phyloP scores from a whole-genome alignment of 257 asterid genomes.

The Haberlea rhodopensis region DNA sequence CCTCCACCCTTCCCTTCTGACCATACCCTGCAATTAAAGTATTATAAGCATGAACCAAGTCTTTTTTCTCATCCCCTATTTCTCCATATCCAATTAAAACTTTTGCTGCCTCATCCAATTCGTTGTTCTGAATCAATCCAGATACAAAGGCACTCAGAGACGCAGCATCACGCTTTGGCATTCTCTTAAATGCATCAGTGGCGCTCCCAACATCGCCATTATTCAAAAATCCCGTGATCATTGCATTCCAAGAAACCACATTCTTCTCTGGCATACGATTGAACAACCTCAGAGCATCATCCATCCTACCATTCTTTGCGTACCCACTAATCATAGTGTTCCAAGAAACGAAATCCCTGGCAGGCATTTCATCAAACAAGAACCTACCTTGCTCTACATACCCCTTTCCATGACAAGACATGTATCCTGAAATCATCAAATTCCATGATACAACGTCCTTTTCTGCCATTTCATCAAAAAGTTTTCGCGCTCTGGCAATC shows the following conservation, averaged over 20 bases:
- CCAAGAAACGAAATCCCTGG: constrained; percentile 63
- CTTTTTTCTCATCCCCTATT: constrained; percentile 26
- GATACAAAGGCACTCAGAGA: constrained; percentile 68
- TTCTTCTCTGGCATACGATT: constrained; percentile 54
- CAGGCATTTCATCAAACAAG: constrained; percentile 65
- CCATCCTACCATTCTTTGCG: constrained; percentile 57
- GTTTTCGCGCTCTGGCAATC: constrained; percentile 48
- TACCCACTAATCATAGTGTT: constrained; percentile 86
- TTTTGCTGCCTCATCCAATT: constrained; percentile 56
- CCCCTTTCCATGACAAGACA: constrained; percentile 45
- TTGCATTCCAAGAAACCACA: constrained; percentile 74
- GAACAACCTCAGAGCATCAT: constrained; percentile 59
- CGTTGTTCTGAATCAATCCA: constrained; percentile 61
- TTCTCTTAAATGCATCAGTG: constrained; percentile 46
- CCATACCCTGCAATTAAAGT: constrained; percentile 85
- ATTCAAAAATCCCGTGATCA: constrained; percentile 64
- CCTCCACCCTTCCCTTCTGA: constrained; percentile 59
- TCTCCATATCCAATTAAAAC: constrained; percentile 40
- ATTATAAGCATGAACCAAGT: constrained; percentile 66
- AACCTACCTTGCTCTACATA: constrained; percentile 46
- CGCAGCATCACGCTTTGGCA: constrained; percentile 65
- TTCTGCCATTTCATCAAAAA: constrained; percentile 67
- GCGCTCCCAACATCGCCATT: constrained; percentile 58
- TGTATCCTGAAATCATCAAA: constrained; percentile 57
- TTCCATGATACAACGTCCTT: constrained; percentile 74